phyloP scores from a whole-genome alignment of 1,284 basidiomycete species.

The Ganoderma sinense region DNA sequence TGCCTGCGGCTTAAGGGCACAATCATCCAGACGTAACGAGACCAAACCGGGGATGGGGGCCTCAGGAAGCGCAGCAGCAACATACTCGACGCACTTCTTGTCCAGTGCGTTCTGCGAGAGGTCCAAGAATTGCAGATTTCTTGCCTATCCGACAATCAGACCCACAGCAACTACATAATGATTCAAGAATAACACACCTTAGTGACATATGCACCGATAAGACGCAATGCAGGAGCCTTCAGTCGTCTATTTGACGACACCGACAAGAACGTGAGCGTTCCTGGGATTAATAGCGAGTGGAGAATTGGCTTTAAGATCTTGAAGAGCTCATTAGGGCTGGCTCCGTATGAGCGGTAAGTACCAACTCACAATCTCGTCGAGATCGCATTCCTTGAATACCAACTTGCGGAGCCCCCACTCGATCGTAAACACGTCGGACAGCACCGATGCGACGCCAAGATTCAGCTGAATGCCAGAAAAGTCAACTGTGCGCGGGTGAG shows the following conservation, averaged over 20 bases:
- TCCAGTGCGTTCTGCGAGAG: slow-evolving; percentile 90
- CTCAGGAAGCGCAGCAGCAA: slow-evolving; percentile 72
- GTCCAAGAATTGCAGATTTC: slow-evolving; percentile 84
- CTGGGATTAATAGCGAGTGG: slow-evolving; percentile 89
- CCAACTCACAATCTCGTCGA: slow-evolving; percentile 76
- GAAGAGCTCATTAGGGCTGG: not conserved
- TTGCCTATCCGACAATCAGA: slow-evolving; percentile 55
- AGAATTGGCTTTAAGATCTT: slow-evolving; percentile 90
- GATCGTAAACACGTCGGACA: slow-evolving; percentile 89
- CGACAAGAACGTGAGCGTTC: slow-evolving; percentile 84
- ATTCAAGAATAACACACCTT: slow-evolving; percentile 53
- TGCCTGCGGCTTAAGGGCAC: slow-evolving; percentile 72
- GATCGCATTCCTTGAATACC: slow-evolving; percentile 80
- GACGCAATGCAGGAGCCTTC: slow-evolving; percentile 80
- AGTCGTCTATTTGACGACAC: slow-evolving; percentile 89
- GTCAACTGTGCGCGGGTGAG: slow-evolving; percentile 74
- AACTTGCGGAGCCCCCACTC: slow-evolving; percentile 90
- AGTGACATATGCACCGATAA: slow-evolving; percentile 82
- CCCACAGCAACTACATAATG: not conserved
- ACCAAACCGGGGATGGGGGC: slow-evolving; percentile 67
- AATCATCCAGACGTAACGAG: slow-evolving; percentile 88
- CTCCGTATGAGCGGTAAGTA: not conserved
- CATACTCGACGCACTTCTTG: slow-evolving; percentile 83
- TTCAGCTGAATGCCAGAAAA: slow-evolving; percentile 82
- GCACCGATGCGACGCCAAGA: slow-evolving; percentile 72